Evolutionary conservation across 208 protist genomes (phyloP), one percentile per base, ranked within the genome.

Genomic region (Acanthamoeba sp.): DNA sequence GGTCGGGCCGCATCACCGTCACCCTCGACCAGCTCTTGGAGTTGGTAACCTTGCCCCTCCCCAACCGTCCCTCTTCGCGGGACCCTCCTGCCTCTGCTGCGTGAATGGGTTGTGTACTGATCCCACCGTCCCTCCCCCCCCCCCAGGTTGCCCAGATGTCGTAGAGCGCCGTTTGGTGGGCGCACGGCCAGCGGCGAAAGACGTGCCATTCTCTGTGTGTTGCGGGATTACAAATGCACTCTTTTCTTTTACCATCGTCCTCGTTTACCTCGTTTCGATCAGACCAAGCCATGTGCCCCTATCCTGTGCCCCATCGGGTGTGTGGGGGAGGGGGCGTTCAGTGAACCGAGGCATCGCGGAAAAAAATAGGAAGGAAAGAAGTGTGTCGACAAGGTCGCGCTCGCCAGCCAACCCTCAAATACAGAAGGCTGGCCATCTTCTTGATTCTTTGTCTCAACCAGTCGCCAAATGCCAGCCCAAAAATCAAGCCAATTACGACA

Each of bases 1-100:
- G 93, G 84, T 94, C 95, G 36, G 95, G 95, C 34, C 42, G 92
- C 14, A n/a, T 95, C 29, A 91, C 92, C n/a, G 16, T 95, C 6
- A 80, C n/a, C 78, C 45, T 95, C 7, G 66, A 62, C 32, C 94
- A 95, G 76, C 42, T 95, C 2, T 76, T 87, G 82, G 94, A 95
- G 38, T 57, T 93, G 1, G 34, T 93, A 45, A 9, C 5, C 18
- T 14, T n/a, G 12, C 20, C 55, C 55, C 10, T 62, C 48, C 16
- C 48, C 48, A 55, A 20, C 16, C 48, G 42, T 55, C 91, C 27
- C 48, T 80, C n/a, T 71, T 27, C n/a, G n/a, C n/a, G n/a, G n/a
- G n/a, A n/a, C n/a, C 62, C 10, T 20, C 29, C 62, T 69, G 14
- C 2, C 22, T 32, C n/a, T 1, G 2, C 29, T 69, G 0, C 7